These are phyloP conservation scores for Xenosphaeropsis pyriputrescens DNA, from an alignment of 2,329 filamentous ascomycete species.

Conservation along the genomic window DNA sequence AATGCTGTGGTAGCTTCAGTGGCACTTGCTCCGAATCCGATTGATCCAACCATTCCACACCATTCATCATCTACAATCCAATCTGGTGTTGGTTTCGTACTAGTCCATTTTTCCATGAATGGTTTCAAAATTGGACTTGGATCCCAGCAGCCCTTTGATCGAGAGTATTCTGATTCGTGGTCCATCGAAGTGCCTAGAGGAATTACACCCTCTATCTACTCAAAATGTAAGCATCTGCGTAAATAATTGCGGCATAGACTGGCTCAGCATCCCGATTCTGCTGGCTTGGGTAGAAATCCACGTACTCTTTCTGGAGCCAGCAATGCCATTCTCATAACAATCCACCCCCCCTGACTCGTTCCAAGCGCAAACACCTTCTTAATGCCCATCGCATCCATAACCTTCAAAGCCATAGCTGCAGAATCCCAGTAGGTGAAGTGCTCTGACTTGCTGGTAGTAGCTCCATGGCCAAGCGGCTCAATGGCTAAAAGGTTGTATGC, in stretches of 20 bases:
- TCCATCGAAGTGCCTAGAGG: conserved; percentile 36
- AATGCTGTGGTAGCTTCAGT: conserved; percentile 23
- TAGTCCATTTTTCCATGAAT: conserved; percentile 28
- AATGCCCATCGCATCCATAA: conserved; percentile 32
- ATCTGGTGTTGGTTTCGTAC: conserved; percentile 23
- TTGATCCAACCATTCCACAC: conserved; percentile 27
- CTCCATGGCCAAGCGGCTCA: conserved; percentile 35
- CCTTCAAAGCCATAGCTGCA: conserved; percentile 36
- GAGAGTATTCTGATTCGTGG: conserved; percentile 30
- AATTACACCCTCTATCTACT: conserved; percentile 29
- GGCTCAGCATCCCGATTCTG: neutral
- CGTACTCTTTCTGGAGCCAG: conserved; percentile 30
- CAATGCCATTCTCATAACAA: conserved; percentile 32
- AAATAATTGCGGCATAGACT: neutral
- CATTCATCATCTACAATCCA: conserved; percentile 32
- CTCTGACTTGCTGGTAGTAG: conserved; percentile 25
- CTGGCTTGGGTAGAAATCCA: neutral
- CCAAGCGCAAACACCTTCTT: conserved; percentile 32
- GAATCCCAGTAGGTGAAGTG: conserved; percentile 40
- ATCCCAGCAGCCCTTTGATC: conserved; percentile 33
- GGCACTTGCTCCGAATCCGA: conserved; percentile 28
- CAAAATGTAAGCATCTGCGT: conserved; percentile 1
- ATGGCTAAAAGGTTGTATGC: conserved; percentile 32
- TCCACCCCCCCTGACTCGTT: conserved; percentile 35
- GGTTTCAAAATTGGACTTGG: conserved; percentile 25